Evolutionary conservation across 495 filamentous ascomycete genomes (phyloP).

Genomic region (Podospora pseudoanserina): DNA sequence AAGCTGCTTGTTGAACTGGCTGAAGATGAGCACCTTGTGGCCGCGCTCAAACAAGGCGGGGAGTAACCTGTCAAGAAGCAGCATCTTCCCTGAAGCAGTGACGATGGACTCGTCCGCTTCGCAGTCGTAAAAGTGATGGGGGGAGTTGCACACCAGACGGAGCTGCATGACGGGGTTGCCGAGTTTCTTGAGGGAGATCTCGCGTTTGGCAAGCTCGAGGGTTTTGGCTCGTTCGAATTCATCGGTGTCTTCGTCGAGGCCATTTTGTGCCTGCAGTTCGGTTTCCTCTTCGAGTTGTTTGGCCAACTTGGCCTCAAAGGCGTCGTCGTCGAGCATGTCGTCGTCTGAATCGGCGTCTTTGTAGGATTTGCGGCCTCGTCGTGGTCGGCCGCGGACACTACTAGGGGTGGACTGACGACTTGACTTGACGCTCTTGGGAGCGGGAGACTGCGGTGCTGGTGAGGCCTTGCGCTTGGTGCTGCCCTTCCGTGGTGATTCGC

Average conservation of each 20-base stretch:
- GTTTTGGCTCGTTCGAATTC: constrained; percentile 67
- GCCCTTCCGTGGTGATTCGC: constrained; percentile 23
- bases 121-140: constrained; percentile 93
- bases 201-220: constrained; percentile 75
- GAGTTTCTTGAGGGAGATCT: constrained; percentile 87
- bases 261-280: constrained; percentile 26
- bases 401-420: constrained; percentile 68
- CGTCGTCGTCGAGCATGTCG: constrained; percentile 69
- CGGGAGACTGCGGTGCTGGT: constrained; percentile 29
- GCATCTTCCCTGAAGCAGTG: constrained; percentile 89
- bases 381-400: constrained; percentile 42
- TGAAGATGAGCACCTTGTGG: constrained; percentile 94
- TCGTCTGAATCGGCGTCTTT: constrained; percentile 57
- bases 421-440: constrained; percentile 66
- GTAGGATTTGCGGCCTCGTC: constrained; percentile 43
- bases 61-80: constrained; percentile 82
- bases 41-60: constrained; percentile 67
- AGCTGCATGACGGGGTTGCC: constrained; percentile 94
- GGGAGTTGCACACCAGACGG: constrained; percentile 84
- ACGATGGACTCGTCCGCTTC: constrained; percentile 73
- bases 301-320: constrained; percentile 67
- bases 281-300: constrained; percentile 54
- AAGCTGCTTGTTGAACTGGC: constrained; percentile 90
- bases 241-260: neutral
- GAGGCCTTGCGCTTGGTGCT: constrained; percentile 46